Percentiles rank a stretch among this genome's conserved stretches.
These are phyloP conservation scores for Fusarium musae DNA, from an alignment of 2,329 filamentous ascomycete species.

Conservation along the genomic window DNA sequence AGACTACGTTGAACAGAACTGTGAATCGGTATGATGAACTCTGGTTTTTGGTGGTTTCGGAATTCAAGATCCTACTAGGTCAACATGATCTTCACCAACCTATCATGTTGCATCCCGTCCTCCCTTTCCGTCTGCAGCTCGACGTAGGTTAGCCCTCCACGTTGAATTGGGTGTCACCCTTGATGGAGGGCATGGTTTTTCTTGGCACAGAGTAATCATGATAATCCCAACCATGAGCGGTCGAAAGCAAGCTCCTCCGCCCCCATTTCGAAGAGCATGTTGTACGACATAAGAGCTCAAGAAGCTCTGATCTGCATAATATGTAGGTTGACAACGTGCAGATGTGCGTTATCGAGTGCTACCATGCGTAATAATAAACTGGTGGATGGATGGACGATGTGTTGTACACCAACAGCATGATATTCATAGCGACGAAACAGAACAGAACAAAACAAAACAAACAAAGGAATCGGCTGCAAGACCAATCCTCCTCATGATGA, in stretches of 20 bases:
- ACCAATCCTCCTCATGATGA: constrained; percentile 17
- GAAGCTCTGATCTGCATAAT: constrained; percentile 17
- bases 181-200: constrained; percentile 6
- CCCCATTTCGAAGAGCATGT: not conserved
- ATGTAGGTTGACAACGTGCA: not conserved
- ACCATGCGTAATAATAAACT: not conserved
- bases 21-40: not conserved
- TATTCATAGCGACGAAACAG: not conserved
- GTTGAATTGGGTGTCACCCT: constrained; percentile 1
- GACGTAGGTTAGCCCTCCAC: not conserved
- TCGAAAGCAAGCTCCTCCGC: not conserved
- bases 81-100: not conserved
- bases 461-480: not conserved
- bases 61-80: not conserved
- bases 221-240: constrained; percentile 20
- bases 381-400: not conserved
- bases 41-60: not conserved
- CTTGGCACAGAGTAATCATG: constrained; percentile 33
- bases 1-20: not conserved
- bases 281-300: constrained; percentile 6
- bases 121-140: not conserved
- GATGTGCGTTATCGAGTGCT: not conserved
- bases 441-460: not conserved
- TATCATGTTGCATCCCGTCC: not conserved
- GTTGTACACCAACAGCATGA: not conserved